Evolutionary conservation across 164 flowering plant genomes (phyloP), one percentile per base, ranked within the genome.

Genomic region (Vitis cinerea): DNA sequence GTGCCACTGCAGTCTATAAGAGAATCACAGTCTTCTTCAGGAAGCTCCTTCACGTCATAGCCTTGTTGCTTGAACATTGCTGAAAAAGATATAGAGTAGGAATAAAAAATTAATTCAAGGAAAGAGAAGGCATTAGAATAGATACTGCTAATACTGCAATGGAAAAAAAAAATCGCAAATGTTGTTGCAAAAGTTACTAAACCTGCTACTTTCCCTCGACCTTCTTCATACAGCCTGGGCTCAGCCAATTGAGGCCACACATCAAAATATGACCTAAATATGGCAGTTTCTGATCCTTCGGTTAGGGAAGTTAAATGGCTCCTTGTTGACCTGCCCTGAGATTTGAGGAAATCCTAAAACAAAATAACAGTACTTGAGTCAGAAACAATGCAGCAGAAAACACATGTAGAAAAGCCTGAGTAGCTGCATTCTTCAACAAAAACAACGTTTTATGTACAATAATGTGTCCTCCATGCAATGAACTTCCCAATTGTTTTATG

Each of bases 191-290:
- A 55, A 64, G 57, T 48, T 27, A 61, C 68, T 50, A 68, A 63
- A 91, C 94, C 97, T 83, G 97, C 94, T 55, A 90, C 97, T 83
- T 89, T 91, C 75, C 77, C 97, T 76, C 88, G 84, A 48, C 94
- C 94, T 72, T 90, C 93, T 64, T 84, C 84, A 77, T 82, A 84
- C 52, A 87, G 79, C 60, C 70, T 82, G 6, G 76, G 59, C 49
- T 78, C 84, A 8, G 61, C 63, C 48, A n/a, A 75, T 63, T 80
- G 79, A 74, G 95, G 87, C 95, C 95, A 90, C 56, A 56, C 68
- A 64, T 64, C 71, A 79, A 90, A 90, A 74, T 73, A 75, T 49
- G 89, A 84, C 75, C 73, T 82, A 68, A 90, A 88, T 60, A 23
- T 67, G 7, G 82, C 66, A 66, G 87, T 85, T 82, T 90, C 95